Base-by-base conservation (phyloP, 2,329 filamentous ascomycete species). In the Microcera coccophila region DNA sequence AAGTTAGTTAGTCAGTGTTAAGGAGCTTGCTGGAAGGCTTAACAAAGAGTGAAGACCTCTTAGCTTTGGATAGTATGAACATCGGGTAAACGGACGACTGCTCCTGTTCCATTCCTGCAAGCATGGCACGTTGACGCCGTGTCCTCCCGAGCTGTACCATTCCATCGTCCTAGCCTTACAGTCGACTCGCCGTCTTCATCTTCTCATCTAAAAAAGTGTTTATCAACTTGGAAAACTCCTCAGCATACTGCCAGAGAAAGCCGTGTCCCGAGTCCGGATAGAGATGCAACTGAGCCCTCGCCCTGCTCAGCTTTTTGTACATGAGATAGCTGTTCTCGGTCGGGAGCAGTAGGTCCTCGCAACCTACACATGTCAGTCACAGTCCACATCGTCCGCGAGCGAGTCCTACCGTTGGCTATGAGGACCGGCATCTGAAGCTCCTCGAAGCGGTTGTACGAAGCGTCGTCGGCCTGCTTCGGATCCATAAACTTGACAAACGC, bases 401-500 rank as follows among this genome's bases (percentile, higher is more conserved):
- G 17, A 24, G 19, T 51, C 63, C 54, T 53, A 67, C 66, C 66
- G 44, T 65, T 66, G n/a, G 62, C 62, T 39, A 69, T 62, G 21
- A 69, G 40, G 2, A 69, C 62, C 2, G 66, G 66, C 36, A 68
- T 50, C 21, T 48, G 47, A 21, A 70, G 54, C 52, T 63, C 58
- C 5, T 57, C 45, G 17, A 69, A 49, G 7, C 65, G 51, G 32
- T 62, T 47, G 39, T 63, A 69, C 3, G 62, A 63, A 4, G 57
- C 63, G 5, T 67, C 59, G 14, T 45, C 39, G 2, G 62, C 60
- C 35, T 59, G 48, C 11, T 60, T 62, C 2, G 55, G 58, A 36
- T 67, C 62, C 57, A 61, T 65, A 38, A 66, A 68, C 32, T 59
- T 63, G 33, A 54, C 57, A 52, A 69, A 60, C 9, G 63, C 62